Conservation (phyloP, 2,329 filamentous ascomycete genomes). For the Fusarium humuli region DNA sequence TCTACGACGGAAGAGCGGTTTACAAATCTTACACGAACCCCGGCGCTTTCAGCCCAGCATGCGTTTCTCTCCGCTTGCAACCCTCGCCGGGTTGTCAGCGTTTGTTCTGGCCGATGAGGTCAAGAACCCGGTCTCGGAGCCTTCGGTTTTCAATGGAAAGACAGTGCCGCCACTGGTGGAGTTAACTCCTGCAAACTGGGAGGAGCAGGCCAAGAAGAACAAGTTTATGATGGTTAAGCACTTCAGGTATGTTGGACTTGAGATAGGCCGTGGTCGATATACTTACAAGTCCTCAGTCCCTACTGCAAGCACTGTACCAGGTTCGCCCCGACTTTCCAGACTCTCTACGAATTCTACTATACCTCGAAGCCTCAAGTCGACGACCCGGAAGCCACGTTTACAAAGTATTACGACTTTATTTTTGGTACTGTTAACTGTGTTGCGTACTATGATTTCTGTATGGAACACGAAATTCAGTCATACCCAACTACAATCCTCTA, state of each 20-base stretch:
- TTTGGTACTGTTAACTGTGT: conserved; percentile 90
- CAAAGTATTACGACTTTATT: conserved; percentile 86
- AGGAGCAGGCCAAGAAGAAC: conserved; percentile 64
- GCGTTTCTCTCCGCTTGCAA: conserved; percentile 55
- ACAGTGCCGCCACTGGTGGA: conserved; percentile 74
- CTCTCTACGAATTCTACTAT: conserved; percentile 93
- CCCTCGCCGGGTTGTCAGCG: conserved; percentile 59
- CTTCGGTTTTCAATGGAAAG: conserved; percentile 74
- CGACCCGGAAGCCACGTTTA: conserved; percentile 72
- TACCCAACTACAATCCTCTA: conserved; percentile 85
- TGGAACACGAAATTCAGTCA: conserved; percentile 71
- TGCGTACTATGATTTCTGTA: conserved; percentile 83
- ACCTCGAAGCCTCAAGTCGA: conserved; percentile 79
- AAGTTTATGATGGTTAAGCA: conserved; percentile 71
- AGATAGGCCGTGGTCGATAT: neutral
- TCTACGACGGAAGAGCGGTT: neutral
- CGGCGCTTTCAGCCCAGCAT: conserved; percentile 43
- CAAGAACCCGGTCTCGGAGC: conserved; percentile 47
- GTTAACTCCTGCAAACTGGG: conserved; percentile 68
- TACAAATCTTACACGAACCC: conserved; percentile 17
- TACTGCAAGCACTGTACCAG: conserved; percentile 79
- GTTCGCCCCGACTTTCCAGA: conserved; percentile 89
- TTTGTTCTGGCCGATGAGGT: conserved; percentile 52
- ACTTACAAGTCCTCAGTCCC: conserved; percentile 57
- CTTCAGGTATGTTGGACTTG: conserved; percentile 68